Evolutionary conservation across 371 early-diverging fungal species (phyloP), one percentile per base, ranked within the genome.

Genomic region (Syncephalastrum monosporum): DNA sequence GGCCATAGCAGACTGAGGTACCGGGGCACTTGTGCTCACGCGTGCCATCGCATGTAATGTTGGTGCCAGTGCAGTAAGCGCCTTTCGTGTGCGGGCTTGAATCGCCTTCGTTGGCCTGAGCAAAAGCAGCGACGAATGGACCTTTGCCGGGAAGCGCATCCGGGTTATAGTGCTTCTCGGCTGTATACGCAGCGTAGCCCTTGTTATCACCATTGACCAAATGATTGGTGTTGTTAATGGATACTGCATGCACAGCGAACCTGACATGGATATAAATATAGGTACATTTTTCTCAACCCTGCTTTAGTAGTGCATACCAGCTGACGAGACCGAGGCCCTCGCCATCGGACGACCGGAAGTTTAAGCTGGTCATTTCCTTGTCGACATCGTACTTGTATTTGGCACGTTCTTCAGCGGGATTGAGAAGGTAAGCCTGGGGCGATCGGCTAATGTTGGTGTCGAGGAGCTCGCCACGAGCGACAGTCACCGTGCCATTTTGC

Each of bases 181-280:
- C 68, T 5, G 75, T 29, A 61, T 81, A 82, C 17, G 77, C 66
- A 19, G 86, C 87, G 55, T 79, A 83, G 0, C 88, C 88, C 59
- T 88, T 88, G 72, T 88, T 88, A 56, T 88, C 88, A 12, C 85
- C 86, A 52, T 74, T 75, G 15, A 86, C 68, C 5, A 81, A 58
- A 52, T 57, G 50, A 55, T 85, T 85, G 14, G 72, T 73, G 17
- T 75, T 79, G 25, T 83, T 82, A 59, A 88, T 72, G n/a, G 81
- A 79, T 1, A 77, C 77, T 14, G 82, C 81, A 62, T 88, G 88
- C 0, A 86, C 87, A 24, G 86, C 71, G 67, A 86, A 85, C 83
- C 83, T 86, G 58, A 56, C 38, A 33, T 47, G 19, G 43, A 23
- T 25, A 19, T 55, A 5, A 45, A 42, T 19, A 5, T 48, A 12